Percentiles rank a stretch among this genome's conserved stretches.
Evolutionary conservation across 2,329 filamentous ascomycete species (phyloP).

Genomic region (Alternaria viburni): DNA sequence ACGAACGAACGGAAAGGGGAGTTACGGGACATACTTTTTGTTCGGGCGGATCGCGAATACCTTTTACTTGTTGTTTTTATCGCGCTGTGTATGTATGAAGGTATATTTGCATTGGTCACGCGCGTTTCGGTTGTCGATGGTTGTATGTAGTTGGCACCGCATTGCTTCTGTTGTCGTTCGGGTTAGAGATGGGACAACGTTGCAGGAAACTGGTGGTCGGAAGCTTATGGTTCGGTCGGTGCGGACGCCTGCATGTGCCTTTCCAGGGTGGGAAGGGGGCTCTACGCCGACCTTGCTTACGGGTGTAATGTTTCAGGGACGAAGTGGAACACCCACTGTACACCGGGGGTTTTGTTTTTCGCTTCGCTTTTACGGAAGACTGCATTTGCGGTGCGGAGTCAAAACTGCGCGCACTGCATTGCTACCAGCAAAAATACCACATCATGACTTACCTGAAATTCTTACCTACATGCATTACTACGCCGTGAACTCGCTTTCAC

Average conservation of each 20-base stretch:
- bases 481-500: neutral
- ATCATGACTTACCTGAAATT: neutral
- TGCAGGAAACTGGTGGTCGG: neutral
- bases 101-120: neutral
- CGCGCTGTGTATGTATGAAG: constrained; percentile 30
- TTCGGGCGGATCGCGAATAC: constrained; percentile 37
- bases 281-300: neutral
- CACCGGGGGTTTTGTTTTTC: neutral
- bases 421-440: neutral
- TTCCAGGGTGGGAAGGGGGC: constrained; percentile 2
- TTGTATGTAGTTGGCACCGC: neutral
- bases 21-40: constrained; percentile 8
- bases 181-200: neutral
- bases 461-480: neutral
- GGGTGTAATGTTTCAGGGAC: constrained; percentile 14
- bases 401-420: neutral
- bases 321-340: neutral
- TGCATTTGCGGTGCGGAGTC: neutral
- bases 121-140: constrained; percentile 8
- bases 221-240: neutral
- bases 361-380: neutral
- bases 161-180: neutral
- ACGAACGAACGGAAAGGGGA: constrained; percentile 2
- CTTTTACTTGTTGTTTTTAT: constrained; percentile 32
- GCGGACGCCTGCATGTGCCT: neutral